Evolutionary conservation across 2,329 filamentous ascomycete species (phyloP), one percentile per base, ranked within the genome.

Genomic region (Botrytis pseudocinerea): DNA sequence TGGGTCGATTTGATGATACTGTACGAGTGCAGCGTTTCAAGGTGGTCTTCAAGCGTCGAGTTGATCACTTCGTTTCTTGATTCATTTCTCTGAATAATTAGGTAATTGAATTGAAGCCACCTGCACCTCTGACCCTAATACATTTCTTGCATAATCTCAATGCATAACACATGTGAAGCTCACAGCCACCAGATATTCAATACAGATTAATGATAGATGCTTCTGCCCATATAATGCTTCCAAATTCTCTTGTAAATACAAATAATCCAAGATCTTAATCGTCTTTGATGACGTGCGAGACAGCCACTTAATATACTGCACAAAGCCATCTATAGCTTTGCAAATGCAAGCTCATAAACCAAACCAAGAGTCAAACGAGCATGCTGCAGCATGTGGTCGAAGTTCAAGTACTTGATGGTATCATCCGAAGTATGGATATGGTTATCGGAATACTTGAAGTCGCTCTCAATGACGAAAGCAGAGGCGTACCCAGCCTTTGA

Each of bases 351-450:
- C 84, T 97, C 94, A 79, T 95, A 95, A 7, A 91, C 93, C 77
- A 97, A 87, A 8, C 91, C 93, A 46, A 97, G 85, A 1, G 93
- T 96, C 87, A 97, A 87, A 81, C 90, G 91, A 35, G 93, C 93
- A 82, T 97, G 94, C 84, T 97, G 91, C 48, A 96, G 86, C 94
- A 97, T 97, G 82, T 97, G 94, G 81, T 95, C 90, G 81, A 97
- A 97, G 78, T 90, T 92, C 54, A 94, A 83, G 76, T 89, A 91
- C 79, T 93, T 89, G 76, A 94, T 90, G 78, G 86, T 86, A 80
- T 94, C 92, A 54, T 92, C 89, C 0, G 89, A 89, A 32, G 87
- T 88, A 80, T 93, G 91, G 72, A 94, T 93, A 77, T 92, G 88
- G 77, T 88, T 86, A 79, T 93, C 88, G 12, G 85, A 88, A 76